Base-by-base conservation (phyloP, 805 yeast species). In the Nakazawaea wickerhamii region DNA sequence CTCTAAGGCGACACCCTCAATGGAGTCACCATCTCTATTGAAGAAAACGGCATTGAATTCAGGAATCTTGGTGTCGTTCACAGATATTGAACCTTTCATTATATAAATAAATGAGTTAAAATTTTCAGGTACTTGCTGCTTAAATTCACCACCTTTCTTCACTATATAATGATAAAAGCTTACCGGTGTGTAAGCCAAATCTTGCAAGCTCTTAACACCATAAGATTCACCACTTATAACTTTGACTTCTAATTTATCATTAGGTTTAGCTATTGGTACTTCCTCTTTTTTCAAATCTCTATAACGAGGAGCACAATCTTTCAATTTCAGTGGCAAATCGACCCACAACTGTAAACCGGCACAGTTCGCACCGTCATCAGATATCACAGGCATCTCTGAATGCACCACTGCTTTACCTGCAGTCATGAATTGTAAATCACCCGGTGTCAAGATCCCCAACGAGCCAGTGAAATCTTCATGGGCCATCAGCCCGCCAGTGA, bases 391-490 rank as follows among this genome's bases (percentile, higher is more conserved):
- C 77, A 87, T 87, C 57, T 88, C 96, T 2, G 88, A 75, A 59
- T 87, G 96, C 42, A 84, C 84, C 28, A 87, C 77, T 39, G 95
- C 96, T 52, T 73, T 75, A 46, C 95, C 96, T 4, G 96, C 95
- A 21, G 95, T 88, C 96, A 88, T 88, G 60, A 88, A 87, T 60
- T 88, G 96, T 50, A 89, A 67, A 58, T 88, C 96, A 44, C 95
- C 96, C 6, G 87, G 77, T 48, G 75, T 70, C 41, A 89, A 64
- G 7, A 85, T 69, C 43, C 95, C 96, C 41, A 74, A 71, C n/a
- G 83, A 66, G 1, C 95, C 95, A 2, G 95, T 84, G 63, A 88
- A 86, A 59, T 89, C 96, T 56, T 83, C 89, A 57, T 84, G 95
- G 4, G 86, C 84, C 61, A 84, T 64, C 50, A 73, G 75, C 30